Base-by-base conservation (phyloP, 345 rosid species). In the Melaleuca alternifolia region DNA sequence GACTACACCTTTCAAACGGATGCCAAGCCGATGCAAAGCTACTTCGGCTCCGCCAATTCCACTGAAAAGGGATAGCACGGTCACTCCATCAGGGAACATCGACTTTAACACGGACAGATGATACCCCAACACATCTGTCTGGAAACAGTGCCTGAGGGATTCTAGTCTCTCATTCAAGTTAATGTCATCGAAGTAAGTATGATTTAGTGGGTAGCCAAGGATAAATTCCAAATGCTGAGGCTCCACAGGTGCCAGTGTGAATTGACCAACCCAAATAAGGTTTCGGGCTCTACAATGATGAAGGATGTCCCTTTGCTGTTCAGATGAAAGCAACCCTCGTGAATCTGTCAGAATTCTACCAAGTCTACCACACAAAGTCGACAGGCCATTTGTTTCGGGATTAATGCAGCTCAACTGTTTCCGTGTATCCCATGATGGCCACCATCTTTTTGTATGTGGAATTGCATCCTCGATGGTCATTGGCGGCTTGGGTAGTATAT, bases 351-450 rank as follows among this genome's bases (percentile, higher is more conserved):
- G 50, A 48, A 88, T 89, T 44, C 87, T 91, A 52, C 93, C 94
- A 84, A 95, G 91, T 85, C 93, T 88, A 44, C 91, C 94, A 88
- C 97, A 95, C n/a, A 97, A 91, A 84, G 82, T 89, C 87, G 93
- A 85, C 77, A 87, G 82, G 50, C 93, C 94, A 30, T 77, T 57
- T 3, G 87, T 89, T 76, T 86, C 91, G 46, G 89, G 90, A 88
- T 79, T 89, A 59, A 87, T 83, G 88, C 88, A 85, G 86, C 86
- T 94, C 87, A 97, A 54, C 77, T 94, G 93, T 90, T 90, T 93
- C 93, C 99, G 94, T 3, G 96, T 91, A 91, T 97, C 99, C 99
- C 99, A 96, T 37, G 91, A 89, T 51, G 99, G 99, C 98, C 99
- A 95, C 98, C 98, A 97, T 83, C 92, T 94, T 92, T 92, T 94